These are phyloP conservation scores for Trichocladium uniseriatum DNA, from an alignment of 495 filamentous ascomycete genomes.

Conservation along the genomic window DNA sequence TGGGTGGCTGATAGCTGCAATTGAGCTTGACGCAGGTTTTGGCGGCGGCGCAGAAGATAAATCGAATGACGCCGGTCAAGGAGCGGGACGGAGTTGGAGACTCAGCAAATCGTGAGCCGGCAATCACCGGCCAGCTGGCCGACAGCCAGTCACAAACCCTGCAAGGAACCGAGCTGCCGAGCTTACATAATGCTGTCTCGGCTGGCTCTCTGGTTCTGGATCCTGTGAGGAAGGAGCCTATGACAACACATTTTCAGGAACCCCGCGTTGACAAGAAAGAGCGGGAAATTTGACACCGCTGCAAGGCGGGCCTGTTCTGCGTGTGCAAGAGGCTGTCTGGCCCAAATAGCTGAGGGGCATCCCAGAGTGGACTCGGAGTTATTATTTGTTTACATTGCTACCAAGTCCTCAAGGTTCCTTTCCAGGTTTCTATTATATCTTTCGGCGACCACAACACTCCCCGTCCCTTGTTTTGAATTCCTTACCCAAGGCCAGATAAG, in stretches of 20 bases:
- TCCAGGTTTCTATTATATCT: no score
- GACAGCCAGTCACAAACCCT: not conserved
- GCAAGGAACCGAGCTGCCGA: slow-evolving; percentile 12
- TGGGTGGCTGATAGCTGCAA: slow-evolving; percentile 2
- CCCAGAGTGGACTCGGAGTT: not conserved
- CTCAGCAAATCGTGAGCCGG: slow-evolving; percentile 5
- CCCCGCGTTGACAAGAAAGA: slow-evolving; percentile 2
- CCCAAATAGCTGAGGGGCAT: not conserved
- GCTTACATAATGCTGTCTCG: slow-evolving; percentile 7
- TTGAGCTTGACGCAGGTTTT: not conserved
- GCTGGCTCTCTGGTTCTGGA: not conserved
- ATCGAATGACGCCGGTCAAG: slow-evolving; percentile 15
- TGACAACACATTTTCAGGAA: not conserved
- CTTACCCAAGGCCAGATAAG: no score
- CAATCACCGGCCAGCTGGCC: slow-evolving; percentile 9
- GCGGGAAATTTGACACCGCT: not conserved
- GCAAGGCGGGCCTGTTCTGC: not conserved
- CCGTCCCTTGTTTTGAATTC: no score
- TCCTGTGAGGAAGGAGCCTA: not conserved
- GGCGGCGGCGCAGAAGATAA: not conserved
- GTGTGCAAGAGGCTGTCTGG: not conserved
- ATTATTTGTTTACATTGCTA: not conserved
- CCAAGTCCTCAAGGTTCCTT: not conserved
- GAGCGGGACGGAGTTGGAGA: not conserved
- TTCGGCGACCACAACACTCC: no score